These are phyloP conservation scores for Ilex paraguariensis DNA, from an alignment of 305 asterid genomes.

Conservation along the genomic window DNA sequence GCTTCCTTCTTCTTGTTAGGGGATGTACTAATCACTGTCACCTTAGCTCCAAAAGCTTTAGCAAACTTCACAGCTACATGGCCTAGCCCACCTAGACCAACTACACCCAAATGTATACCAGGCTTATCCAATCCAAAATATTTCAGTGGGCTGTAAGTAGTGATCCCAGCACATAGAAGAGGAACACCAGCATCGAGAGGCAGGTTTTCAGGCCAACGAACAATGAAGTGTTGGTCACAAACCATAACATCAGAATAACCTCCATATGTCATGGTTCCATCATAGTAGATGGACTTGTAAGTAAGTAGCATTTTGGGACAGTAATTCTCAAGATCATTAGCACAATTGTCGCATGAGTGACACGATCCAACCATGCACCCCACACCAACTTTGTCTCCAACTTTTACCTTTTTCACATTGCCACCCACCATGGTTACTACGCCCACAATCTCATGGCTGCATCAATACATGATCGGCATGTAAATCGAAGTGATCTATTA, in stretches of 20 bases:
- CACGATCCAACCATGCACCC: constrained; percentile 41
- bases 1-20: constrained; percentile 34
- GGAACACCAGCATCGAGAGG: constrained; percentile 32
- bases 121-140: constrained; percentile 30
- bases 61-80: constrained; percentile 30
- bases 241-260: constrained; percentile 32
- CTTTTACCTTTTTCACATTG: constrained; percentile 25
- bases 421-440: constrained; percentile 28
- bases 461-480: neutral
- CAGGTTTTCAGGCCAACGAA: constrained; percentile 26
- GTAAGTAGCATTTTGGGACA: constrained; percentile 36
- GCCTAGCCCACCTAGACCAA: constrained; percentile 29
- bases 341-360: constrained; percentile 23
- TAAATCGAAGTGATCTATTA: no score
- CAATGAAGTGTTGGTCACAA: constrained; percentile 26
- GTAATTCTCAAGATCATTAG: constrained; percentile 24
- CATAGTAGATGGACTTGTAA: constrained; percentile 30
- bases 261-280: constrained; percentile 30
- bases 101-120: constrained; percentile 21
- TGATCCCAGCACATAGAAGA: constrained; percentile 17
- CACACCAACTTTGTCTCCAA: constrained; percentile 34
- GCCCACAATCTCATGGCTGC: constrained; percentile 32
- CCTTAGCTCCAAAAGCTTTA: constrained; percentile 30
- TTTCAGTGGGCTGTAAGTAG: constrained; percentile 20
- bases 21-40: constrained; percentile 3